Percentiles rank a stretch among this genome's conserved stretches.
phyloP scores from a whole-genome alignment of 2,329 filamentous ascomycete species.

The Colletotrichum siamense region DNA sequence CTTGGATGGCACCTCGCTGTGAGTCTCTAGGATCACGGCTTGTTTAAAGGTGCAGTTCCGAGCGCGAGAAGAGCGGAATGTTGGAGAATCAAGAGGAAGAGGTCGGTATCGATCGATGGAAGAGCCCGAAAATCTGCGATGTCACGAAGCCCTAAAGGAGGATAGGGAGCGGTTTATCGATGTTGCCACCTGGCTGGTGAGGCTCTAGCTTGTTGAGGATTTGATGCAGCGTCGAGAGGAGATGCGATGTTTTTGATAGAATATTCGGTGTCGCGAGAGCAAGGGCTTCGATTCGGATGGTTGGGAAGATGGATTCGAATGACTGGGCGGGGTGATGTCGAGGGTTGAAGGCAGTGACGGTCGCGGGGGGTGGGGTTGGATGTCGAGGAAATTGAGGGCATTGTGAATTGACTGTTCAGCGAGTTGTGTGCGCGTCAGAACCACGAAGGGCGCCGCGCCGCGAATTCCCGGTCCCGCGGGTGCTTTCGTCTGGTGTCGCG shows the following conservation, averaged over 20 bases:
- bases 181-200: conserved; percentile 18
- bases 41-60: conserved; percentile 79
- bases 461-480: conserved; percentile 11
- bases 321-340: not conserved
- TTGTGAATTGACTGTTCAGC: not conserved
- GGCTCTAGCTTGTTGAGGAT: not conserved
- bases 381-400: conserved; percentile 1
- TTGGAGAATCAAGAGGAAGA: not conserved
- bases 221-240: not conserved
- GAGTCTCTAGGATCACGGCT: conserved; percentile 85
- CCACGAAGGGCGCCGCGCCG: not conserved
- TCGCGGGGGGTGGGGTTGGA: not conserved
- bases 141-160: not conserved
- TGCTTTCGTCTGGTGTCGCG: not conserved
- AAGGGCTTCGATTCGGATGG: not conserved
- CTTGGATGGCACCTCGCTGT: conserved; percentile 83
- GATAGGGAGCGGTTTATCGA: not conserved
- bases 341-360: not conserved
- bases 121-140: not conserved
- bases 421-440: conserved; percentile 20
- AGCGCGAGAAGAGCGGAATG: conserved; percentile 35
- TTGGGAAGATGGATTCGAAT: not conserved
- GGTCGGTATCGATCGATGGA: not conserved
- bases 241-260: not conserved
- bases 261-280: not conserved